Evolutionary conservation across 495 filamentous ascomycete species (phyloP), one percentile per base, ranked within the genome.

Genomic region (Aspergillus nanangensis): DNA sequence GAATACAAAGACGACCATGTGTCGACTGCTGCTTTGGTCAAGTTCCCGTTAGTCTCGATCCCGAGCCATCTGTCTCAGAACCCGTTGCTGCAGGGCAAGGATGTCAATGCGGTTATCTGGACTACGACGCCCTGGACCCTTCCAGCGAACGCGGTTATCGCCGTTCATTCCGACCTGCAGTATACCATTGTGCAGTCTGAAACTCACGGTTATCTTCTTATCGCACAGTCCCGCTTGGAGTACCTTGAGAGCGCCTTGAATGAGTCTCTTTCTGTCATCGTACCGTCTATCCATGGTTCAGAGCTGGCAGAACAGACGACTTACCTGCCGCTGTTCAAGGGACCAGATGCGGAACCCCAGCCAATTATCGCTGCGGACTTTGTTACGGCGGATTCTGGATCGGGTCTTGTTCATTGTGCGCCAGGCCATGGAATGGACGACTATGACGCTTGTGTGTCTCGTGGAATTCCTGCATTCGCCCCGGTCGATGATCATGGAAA

Each of bases 101-200:
- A 62, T 10, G 38, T 96, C 23, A 84, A 74, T 57, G 89, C 85
- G 18, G 81, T 93, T 20, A 86, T 96, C 46, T 99, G 93, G 93
- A 99, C 93, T 8, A 99, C 93, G 0, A 97, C 92, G 2, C 94
- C 93, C 1, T 99, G 93, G 93, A 97, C 93, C 0, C 70, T 99
- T 3, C 94, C 93, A 2, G 90, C 94, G 14, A 99, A 99, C 61
- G 78, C 78, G 53, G 91, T 86, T 2, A 88, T 99, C 62, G 90
- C 88, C 5, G 74, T 97, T 21, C 77, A 85, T 50, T 60, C 79
- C 2, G 78, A 83, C 13, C 50, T 96, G 48, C 72, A 82, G 38
- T 99, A 99, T 62, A 67, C 69, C 20, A 67, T 96, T 41, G 66
- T 94, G 25, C 61, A 75, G 49, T 73, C 77, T 9, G 70, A 72